Evolutionary conservation across 805 yeast species (phyloP), one percentile per base, ranked within the genome.

Genomic region (Yamadazyma tumulicola): DNA sequence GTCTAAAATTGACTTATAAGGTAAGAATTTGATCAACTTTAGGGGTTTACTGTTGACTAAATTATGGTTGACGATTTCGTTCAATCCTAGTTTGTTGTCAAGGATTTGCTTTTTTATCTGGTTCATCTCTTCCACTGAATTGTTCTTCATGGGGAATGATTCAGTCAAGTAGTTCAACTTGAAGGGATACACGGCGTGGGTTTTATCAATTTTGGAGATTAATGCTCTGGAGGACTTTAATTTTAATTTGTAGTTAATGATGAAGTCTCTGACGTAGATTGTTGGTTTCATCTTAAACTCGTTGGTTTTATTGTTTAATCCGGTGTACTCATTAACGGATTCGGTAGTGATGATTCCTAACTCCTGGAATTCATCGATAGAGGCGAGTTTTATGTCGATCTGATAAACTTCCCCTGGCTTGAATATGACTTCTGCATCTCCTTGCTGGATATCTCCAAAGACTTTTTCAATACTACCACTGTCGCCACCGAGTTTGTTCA

Each of bases 101-200:
- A 69, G 75, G 47, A 83, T 60, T 45, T 82, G 87, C 35, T 70
- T 60, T 43, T 69, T 67, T 44, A 79, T 64, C 16, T 57, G 36
- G 26, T 56, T 61, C 43, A 77, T 56, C 53, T 72, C 77, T 11
- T 42, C 47, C 34, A 67, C 58, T 9, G 30, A 12, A 25, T 47
- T 42, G 26, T 64, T 52, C 30, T 73, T 61, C 16, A 81, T 58
- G 36, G 89, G 89, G 72, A 81, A 81, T 26, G 59, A 49, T 16
- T 69, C 67, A 11, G 86, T 73, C 30, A 85, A 64, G 61, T 85
- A 82, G 24, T 87, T 71, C 47, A 89, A 71, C 61, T 87, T 91
- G 71, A 91, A 86, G 38, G 98, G 97, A 60, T 77, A 91, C 21
- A 93, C 97, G 18, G 96, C 85, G 47, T 76, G 70, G 31, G 74